phyloP scores from a whole-genome alignment of 2,329 filamentous ascomycete genomes.

The Neopestalotiopsis clavispora region DNA sequence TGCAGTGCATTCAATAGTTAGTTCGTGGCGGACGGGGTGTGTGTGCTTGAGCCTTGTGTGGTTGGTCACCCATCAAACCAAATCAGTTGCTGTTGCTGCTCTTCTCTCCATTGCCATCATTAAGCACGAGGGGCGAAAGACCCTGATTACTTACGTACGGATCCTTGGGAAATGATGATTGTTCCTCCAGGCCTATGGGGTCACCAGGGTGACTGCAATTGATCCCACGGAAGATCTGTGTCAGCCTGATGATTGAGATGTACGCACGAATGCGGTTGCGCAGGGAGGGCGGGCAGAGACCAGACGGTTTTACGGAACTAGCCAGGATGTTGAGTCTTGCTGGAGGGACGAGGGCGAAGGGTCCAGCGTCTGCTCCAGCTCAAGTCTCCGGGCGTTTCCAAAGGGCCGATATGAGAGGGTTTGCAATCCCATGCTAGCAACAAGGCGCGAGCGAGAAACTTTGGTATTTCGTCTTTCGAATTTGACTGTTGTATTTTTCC shows the following conservation, averaged over 20 bases:
- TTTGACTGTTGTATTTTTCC: constrained; percentile 6
- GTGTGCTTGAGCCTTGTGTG: background rate
- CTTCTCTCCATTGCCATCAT: background rate
- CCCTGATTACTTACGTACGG: background rate
- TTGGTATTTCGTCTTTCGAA: background rate
- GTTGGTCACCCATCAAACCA: no score
- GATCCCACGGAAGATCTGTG: background rate
- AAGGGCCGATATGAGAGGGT: constrained; percentile 11
- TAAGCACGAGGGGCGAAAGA: background rate
- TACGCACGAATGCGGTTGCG: background rate
- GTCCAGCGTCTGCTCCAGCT: background rate
- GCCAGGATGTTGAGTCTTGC: background rate
- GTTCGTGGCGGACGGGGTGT: background rate
- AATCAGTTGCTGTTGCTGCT: background rate
- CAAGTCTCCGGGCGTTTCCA: background rate
- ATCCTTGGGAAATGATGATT: background rate
- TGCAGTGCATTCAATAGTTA: constrained; percentile 1
- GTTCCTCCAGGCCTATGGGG: background rate
- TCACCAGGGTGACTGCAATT: background rate
- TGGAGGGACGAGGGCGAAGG: background rate
- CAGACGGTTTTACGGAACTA: background rate
- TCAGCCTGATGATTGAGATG: constrained; percentile 2
- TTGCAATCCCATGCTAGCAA: constrained; percentile 3
- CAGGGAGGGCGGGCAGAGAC: background rate
- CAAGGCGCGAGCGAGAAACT: background rate